A percentile compares a stretch with the other conserved stretches of the same genome.
Conservation (phyloP, 768 basidiomycete species). For the Mycena belliarum region DNA sequence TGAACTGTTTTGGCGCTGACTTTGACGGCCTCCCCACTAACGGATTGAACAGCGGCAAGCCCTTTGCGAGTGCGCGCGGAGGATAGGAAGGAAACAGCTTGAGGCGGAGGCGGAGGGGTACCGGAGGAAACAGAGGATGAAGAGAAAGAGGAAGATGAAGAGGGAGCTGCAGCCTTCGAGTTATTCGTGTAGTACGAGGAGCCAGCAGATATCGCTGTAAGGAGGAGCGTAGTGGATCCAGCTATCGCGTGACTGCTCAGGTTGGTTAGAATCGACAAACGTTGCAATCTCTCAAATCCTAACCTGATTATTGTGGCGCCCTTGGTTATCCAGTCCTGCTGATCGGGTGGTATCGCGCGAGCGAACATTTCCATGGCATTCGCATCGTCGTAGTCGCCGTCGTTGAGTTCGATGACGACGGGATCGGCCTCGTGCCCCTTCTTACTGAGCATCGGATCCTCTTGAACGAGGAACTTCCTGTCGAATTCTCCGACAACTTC, state of each 20-base stretch:
- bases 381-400: conserved; percentile 39
- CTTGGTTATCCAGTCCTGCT: conserved; percentile 69
- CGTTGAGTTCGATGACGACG: conserved; percentile 72
- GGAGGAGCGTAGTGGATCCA: conserved; percentile 60
- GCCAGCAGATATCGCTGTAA: conserved; percentile 61
- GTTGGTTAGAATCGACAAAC: background rate
- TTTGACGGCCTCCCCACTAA: conserved; percentile 66
- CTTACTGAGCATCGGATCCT: conserved; percentile 56
- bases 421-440: conserved; percentile 58
- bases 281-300: conserved; percentile 17
- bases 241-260: conserved; percentile 63
- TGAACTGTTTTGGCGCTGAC: conserved; percentile 64
- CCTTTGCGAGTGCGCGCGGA: conserved; percentile 60
- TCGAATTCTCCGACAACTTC: conserved; percentile 73
- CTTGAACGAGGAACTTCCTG: conserved; percentile 52
- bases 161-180: conserved; percentile 52
- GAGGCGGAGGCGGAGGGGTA: conserved; percentile 37
- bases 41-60: conserved; percentile 60
- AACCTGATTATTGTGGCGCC: conserved; percentile 67
- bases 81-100: conserved; percentile 57
- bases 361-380: conserved; percentile 57
- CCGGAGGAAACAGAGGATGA: conserved; percentile 20
- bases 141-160: conserved; percentile 26
- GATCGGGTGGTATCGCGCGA: conserved; percentile 60
- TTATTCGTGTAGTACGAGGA: conserved; percentile 63